Evolutionary conservation across 192 early-diverging fungal genomes (phyloP), one percentile per base, ranked within the genome.

Genomic region (Coemansia aciculifera): DNA sequence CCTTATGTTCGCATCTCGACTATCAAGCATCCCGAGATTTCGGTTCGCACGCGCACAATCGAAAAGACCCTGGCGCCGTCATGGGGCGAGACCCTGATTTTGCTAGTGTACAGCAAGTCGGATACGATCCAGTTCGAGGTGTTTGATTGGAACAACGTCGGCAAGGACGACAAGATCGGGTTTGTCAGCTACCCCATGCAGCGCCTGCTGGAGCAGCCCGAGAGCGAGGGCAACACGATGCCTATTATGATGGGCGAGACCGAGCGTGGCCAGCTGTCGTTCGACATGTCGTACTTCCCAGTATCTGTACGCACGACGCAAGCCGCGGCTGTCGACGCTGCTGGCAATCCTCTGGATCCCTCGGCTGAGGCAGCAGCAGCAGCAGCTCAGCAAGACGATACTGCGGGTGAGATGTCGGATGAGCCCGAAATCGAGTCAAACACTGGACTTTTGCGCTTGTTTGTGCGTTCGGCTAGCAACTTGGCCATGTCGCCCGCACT

Each of bases 51-150:
- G 0, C 86, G 85, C 32, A 74, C 76, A 5, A 87, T 94, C 52
- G 77, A 88, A 31, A 91, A 95, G 75, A 92, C 86, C 39, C 84
- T 87, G 64, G 86, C 94, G 71, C 96, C 97, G 54, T 78, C 88
- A 52, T 99, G 94, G 94, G 86, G 93, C 63, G 89, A 97, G 70
- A 94, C 88, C 17, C 74, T 88, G 59, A 86, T 84, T 38, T 78
- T 98, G 46, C 74, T 95, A 39, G 79, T 99, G 62, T 90, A 89
- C 49, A 91, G 86, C 71, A 75, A 89, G 64, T 85, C 89, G 8
- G 93, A 96, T 49, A 83, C 85, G 32, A 74, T 99, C 17, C 77
- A 84, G 62, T 83, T 97, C 46, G 90, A 95, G 68, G 75, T 97
- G 62, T 87, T 89, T 64, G 94, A 99, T 84, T 87, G 86, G 71